These are phyloP conservation scores for Terfezia claveryi DNA, from an alignment of 495 filamentous ascomycete species.

Conservation along the genomic window DNA sequence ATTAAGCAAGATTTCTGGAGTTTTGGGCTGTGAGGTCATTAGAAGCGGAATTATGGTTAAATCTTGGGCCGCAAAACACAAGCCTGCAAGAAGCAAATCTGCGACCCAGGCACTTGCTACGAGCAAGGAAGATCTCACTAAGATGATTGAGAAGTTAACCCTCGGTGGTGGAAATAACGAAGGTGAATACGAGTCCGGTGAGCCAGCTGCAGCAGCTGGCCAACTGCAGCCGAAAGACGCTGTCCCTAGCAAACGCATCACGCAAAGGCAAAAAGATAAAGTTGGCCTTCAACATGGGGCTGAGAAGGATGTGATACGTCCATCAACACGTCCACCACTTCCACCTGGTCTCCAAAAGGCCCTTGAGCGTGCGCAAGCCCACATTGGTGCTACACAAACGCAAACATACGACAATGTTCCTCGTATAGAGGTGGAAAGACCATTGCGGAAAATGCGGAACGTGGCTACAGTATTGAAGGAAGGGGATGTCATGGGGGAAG, in stretches of 20 bases:
- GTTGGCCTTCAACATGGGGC: too few relatives aligned
- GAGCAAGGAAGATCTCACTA: constrained; percentile 13
- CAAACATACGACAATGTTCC: too few relatives aligned
- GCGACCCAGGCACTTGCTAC: constrained; percentile 25
- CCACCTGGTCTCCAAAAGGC: too few relatives aligned
- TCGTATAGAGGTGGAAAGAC: too few relatives aligned
- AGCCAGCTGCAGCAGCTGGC: too few relatives aligned
- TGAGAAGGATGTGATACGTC: too few relatives aligned
- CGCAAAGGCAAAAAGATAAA: too few relatives aligned
- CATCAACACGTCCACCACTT: too few relatives aligned
- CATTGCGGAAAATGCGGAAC: background rate
- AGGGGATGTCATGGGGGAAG: constrained; percentile 40
- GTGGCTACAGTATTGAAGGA: constrained; percentile 14
- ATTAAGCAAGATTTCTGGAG: constrained; percentile 49
- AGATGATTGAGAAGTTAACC: constrained; percentile 11
- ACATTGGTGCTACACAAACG: too few relatives aligned
- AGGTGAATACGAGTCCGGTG: background rate
- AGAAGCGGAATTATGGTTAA: constrained; percentile 13
- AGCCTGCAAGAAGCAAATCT: constrained; percentile 26
- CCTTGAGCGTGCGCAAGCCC: too few relatives aligned
- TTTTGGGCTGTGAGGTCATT: constrained; percentile 26
- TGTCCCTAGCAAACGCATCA: too few relatives aligned
- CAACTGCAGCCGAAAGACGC: too few relatives aligned
- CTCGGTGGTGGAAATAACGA: background rate
- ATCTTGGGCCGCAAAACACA: constrained; percentile 2